phyloP scores from a whole-genome alignment of 768 basidiomycete species.

The Rhizopogon salebrosus region DNA sequence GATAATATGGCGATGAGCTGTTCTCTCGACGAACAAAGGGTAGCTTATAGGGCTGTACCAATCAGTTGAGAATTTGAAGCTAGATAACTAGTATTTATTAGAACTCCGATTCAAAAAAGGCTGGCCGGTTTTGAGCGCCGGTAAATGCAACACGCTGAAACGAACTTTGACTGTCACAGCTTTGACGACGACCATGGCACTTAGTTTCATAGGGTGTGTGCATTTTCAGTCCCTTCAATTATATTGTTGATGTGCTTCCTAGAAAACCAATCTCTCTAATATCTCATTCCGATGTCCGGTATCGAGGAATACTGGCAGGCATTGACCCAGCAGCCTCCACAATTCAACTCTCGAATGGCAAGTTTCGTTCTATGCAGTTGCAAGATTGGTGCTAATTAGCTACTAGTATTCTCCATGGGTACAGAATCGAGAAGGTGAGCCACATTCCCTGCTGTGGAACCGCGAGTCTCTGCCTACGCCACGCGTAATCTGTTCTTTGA shows the following conservation, averaged over 20 bases:
- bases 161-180: slow-evolving; percentile 6
- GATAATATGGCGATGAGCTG: no score
- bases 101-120: slow-evolving; percentile 26
- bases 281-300: slow-evolving; percentile 88
- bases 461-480: background rate
- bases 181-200: slow-evolving; percentile 46
- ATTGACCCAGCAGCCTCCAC: slow-evolving; percentile 84
- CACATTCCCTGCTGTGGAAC: slow-evolving; percentile 1
- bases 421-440: slow-evolving; percentile 78
- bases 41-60: no score
- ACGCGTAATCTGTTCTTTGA: slow-evolving; percentile 18
- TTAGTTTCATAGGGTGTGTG: slow-evolving; percentile 70
- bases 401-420: slow-evolving; percentile 76
- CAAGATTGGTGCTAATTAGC: background rate
- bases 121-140: slow-evolving; percentile 5
- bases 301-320: slow-evolving; percentile 81
- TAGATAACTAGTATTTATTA: no score
- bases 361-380: slow-evolving; percentile 4
- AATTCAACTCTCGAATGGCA: slow-evolving; percentile 85
- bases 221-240: background rate
- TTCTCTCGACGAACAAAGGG: no score
- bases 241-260: slow-evolving; percentile 13
- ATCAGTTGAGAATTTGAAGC: no score
- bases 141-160: slow-evolving; percentile 9
- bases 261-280: slow-evolving; percentile 88